Evolutionary conservation across 2,329 filamentous ascomycete species (phyloP).

Genomic region (Pseudogymnoascus pannorum): DNA sequence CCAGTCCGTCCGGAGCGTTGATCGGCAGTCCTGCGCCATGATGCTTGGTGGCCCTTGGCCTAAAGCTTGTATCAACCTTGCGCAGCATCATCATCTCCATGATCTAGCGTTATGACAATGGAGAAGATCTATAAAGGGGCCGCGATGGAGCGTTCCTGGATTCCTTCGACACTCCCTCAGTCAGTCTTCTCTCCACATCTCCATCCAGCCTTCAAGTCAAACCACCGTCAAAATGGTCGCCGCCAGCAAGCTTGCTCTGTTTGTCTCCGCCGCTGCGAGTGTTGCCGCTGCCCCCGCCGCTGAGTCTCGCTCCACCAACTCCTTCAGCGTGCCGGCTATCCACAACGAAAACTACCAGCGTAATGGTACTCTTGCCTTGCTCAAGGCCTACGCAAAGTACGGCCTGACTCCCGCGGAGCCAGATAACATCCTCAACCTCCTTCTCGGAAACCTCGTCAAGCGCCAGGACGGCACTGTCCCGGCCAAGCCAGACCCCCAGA

Average conservation of each 20-base stretch:
- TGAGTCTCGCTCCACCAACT: not conserved
- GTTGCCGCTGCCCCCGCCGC: not conserved
- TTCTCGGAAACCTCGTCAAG: conserved; percentile 21
- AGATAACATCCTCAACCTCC: conserved; percentile 11
- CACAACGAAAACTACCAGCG: conserved; percentile 23
- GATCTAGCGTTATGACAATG: not conserved
- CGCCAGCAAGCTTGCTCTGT: not conserved
- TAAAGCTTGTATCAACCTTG: conserved; percentile 3
- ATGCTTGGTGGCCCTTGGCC: not conserved
- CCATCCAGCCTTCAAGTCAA: not conserved
- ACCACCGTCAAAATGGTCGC: not conserved
- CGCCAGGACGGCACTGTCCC: conserved; percentile 25
- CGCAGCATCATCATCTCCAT: not conserved
- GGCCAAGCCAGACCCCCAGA: conserved; percentile 16
- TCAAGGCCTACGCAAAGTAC: conserved; percentile 28
- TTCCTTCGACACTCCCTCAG: not conserved
- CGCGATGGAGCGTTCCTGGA: not conserved
- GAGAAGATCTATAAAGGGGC: not conserved
- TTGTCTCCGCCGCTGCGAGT: not conserved
- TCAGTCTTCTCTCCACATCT: not conserved
- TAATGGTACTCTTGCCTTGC: conserved; percentile 26
- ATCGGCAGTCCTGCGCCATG: not conserved
- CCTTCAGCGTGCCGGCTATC: conserved; percentile 23
- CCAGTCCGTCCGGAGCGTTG: conserved; percentile 1
- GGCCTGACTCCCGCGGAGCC: conserved; percentile 22